These are phyloP conservation scores for Pelargonium fulgidum DNA, from an alignment of 441 rosid species.

Conservation along the genomic window DNA sequence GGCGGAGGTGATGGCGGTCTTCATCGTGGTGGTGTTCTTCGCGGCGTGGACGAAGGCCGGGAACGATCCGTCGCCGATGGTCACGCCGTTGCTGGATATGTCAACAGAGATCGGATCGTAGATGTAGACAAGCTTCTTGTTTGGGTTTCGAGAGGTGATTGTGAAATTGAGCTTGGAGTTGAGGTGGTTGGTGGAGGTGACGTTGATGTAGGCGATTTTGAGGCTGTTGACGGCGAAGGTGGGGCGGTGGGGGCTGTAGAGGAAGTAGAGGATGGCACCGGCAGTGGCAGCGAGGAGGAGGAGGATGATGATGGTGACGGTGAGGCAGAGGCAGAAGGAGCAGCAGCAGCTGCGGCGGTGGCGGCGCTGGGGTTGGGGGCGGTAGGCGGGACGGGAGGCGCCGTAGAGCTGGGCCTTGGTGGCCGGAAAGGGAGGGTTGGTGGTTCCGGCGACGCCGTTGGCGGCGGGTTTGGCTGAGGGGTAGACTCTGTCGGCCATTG, in stretches of 20 bases:
- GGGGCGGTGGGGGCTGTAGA: slow-evolving; percentile 85
- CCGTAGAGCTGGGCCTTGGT: slow-evolving; percentile 47
- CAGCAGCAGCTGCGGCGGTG: slow-evolving; percentile 52
- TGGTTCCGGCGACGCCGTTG: slow-evolving; percentile 9
- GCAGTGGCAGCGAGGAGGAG: slow-evolving; percentile 32
- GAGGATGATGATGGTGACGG: slow-evolving; percentile 42
- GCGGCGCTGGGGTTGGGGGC: slow-evolving; percentile 52
- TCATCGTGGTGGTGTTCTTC: slow-evolving; percentile 64
- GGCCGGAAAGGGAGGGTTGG: slow-evolving; percentile 48
- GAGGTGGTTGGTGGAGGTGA: slow-evolving; percentile 47
- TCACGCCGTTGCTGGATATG: slow-evolving; percentile 28
- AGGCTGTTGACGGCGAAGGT: slow-evolving; percentile 56
- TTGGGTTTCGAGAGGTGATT: slow-evolving; percentile 32
- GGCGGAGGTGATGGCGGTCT: slow-evolving; percentile 29
- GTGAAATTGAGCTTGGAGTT: slow-evolving; percentile 50
- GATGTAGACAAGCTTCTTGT: slow-evolving; percentile 54
- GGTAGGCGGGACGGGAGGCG: slow-evolving; percentile 28
- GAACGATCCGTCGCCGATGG: slow-evolving; percentile 45
- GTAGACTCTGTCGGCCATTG: slow-evolving; percentile 9
- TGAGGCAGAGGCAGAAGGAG: slow-evolving; percentile 54
- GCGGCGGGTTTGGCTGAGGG: slow-evolving; percentile 1
- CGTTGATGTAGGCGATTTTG: slow-evolving; percentile 21
- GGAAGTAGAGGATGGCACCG: slow-evolving; percentile 39
- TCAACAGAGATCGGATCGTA: slow-evolving; percentile 45
- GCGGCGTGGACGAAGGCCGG: slow-evolving; percentile 50